These are phyloP conservation scores for Euphorbia pulcherrima DNA, from an alignment of 345 rosid genomes.

Conservation along the genomic window DNA sequence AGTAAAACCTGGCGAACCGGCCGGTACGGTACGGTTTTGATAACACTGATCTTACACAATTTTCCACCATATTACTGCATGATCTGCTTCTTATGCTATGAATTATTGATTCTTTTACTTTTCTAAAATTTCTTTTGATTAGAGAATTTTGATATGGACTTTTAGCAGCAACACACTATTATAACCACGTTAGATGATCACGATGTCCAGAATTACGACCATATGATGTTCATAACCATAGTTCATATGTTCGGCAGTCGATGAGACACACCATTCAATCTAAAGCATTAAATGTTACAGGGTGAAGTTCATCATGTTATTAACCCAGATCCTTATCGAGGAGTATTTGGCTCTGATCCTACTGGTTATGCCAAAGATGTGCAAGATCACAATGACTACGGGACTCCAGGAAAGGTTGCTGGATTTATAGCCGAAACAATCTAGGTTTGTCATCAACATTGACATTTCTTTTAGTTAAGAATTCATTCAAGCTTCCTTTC, in stretches of 20 bases:
- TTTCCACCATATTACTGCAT: not conserved
- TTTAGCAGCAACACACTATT: not conserved
- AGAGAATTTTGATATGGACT: not conserved
- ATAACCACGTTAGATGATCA: not conserved
- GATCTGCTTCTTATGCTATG: no score
- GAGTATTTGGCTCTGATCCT: slow-evolving; percentile 79
- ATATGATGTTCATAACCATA: not conserved
- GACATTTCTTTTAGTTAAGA: not conserved
- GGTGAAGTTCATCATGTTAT: slow-evolving; percentile 89
- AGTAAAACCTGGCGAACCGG: no score
- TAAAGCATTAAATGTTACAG: slow-evolving; percentile 33
- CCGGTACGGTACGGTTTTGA: no score
- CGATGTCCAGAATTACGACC: not conserved
- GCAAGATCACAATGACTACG: slow-evolving; percentile 85
- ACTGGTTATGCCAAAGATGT: slow-evolving; percentile 75
- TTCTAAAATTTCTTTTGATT: not conserved
- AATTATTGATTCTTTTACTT: not conserved
- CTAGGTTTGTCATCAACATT: slow-evolving; percentile 53
- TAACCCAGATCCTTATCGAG: slow-evolving; percentile 89
- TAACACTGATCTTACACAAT: not conserved
- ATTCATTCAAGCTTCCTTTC: not conserved
- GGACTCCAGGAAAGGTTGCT: slow-evolving; percentile 84
- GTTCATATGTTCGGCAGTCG: slow-evolving; percentile 7
- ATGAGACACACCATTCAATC: not conserved
- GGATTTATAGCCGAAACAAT: slow-evolving; percentile 93